Evolutionary conservation across 2,329 filamentous ascomycete genomes (phyloP).

Genomic region (Spiromastix sp.): DNA sequence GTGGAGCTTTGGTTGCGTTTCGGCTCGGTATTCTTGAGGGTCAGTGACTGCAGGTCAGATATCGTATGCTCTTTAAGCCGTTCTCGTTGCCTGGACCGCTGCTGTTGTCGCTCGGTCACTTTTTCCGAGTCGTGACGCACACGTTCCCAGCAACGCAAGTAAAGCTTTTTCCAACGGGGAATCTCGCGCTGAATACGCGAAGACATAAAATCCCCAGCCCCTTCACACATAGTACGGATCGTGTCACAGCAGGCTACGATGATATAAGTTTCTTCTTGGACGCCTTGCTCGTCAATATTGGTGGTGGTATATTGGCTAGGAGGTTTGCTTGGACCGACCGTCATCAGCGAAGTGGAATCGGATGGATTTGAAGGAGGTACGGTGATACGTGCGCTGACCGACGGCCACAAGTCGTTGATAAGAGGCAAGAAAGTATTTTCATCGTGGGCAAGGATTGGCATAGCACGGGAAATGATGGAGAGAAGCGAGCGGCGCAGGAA

Average conservation of each 20-base stretch:
- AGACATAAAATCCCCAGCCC: constrained; percentile 71
- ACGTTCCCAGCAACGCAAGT: constrained; percentile 27
- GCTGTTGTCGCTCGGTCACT: constrained; percentile 25
- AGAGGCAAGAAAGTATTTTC: constrained; percentile 80
- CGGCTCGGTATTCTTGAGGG: background rate
- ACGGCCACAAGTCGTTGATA: constrained; percentile 84
- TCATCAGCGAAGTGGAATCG: constrained; percentile 33
- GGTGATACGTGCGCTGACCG: constrained; percentile 41
- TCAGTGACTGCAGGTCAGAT: background rate
- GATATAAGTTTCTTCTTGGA: constrained; percentile 39
- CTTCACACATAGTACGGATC: constrained; percentile 56
- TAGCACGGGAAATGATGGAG: constrained; percentile 61
- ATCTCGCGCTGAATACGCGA: constrained; percentile 65
- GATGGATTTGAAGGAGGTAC: constrained; percentile 42
- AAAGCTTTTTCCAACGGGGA: constrained; percentile 32
- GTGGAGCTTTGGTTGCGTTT: background rate
- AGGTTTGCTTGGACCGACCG: constrained; percentile 7
- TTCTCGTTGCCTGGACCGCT: constrained; percentile 8
- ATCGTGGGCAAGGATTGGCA: constrained; percentile 60
- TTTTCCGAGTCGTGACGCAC: constrained; percentile 28
- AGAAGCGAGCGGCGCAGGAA: constrained; percentile 69
- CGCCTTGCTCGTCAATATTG: constrained; percentile 15
- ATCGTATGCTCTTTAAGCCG: background rate
- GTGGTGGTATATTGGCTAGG: constrained; percentile 49
- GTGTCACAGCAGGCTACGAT: constrained; percentile 59